Base-by-base conservation (phyloP, 768 basidiomycete species). In the Lentinus brumalis region DNA sequence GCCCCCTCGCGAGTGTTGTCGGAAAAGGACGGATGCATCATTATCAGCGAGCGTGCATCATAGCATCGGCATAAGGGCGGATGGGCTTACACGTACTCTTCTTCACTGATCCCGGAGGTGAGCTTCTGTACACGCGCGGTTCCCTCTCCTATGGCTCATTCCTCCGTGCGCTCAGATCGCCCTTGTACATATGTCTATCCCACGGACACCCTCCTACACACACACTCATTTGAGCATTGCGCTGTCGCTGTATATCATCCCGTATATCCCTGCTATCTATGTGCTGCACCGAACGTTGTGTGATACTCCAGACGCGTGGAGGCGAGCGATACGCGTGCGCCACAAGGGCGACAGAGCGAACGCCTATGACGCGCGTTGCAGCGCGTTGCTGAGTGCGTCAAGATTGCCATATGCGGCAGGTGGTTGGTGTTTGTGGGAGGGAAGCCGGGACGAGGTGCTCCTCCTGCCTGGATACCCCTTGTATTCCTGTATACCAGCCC, bases 21-120 rank as follows among this genome's bases (percentile, higher is more conserved):
- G 8, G 67, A 73, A 41, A 60, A 71, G 26, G 73, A 74, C 26
- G 74, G 76, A 5, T 11, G 57, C 3, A 46, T 63, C 44, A 21
- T 68, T 12, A 57, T 70, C 52, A 47, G 66, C 49, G 58, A 64
- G 41, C 32, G 21, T 3, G 26, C 53, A 21, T 56, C 51, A 31
- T 38, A 39, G 16, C 38, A 41, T 11, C 4, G 2, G 32, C 26
- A 7, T 14, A 18, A 30, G 39, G 14, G 14, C 35, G 35, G 11
- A 21, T 14, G 8, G 35, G 14, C 30, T 18, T 61, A 30, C 35
- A 39, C 32, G 32, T 15, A 50, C 26, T 35, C 26, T 39, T 47
- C 41, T 40, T 45, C 44, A 16, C 21, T 29, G 59, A 45, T 61
- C 60, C 60, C 21, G 55, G 60, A 31, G 60, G 60, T 61, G 55